Conservation (phyloP, 2,329 filamentous ascomycete genomes). For the Chaetomium sp. region DNA sequence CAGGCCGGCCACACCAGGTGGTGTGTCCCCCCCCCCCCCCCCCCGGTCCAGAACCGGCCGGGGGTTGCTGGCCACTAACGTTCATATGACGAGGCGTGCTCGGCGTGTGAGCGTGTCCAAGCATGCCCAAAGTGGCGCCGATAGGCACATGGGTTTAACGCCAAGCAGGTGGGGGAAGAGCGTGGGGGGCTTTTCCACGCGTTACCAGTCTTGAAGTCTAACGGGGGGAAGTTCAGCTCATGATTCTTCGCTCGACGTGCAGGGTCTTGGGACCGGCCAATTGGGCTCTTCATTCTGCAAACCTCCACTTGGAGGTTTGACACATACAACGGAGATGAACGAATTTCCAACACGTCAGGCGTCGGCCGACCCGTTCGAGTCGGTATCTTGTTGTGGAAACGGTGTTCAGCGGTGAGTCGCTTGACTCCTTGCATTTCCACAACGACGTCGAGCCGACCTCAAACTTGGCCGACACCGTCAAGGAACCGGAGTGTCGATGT, state of each 20-base stretch:
- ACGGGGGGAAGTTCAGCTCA: neutral
- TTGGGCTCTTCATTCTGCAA: neutral
- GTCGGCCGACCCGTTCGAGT: no score
- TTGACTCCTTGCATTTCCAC: neutral
- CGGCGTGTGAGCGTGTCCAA: no score
- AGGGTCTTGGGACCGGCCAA: neutral
- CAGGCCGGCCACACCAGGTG: no score
- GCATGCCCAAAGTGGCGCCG: neutral
- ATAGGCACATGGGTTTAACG: constrained; percentile 6
- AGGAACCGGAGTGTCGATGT: neutral
- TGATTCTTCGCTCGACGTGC: constrained; percentile 13
- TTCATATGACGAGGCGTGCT: no score
- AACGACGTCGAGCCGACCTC: no score
- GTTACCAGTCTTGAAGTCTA: neutral
- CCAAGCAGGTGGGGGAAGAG: neutral
- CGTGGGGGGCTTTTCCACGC: constrained; percentile 11
- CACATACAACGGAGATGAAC: neutral
- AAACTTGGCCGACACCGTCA: neutral
- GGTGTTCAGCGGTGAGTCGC: neutral
- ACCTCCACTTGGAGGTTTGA: neutral
- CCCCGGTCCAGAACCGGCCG: no score
- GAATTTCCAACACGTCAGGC: no score
- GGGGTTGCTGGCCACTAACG: no score
- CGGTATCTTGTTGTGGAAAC: no score
- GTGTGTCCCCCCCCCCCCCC: no score